These are phyloP conservation scores for Acanthamoeba castellanii DNA, from an alignment of 208 protist genomes.

Conservation along the genomic window DNA sequence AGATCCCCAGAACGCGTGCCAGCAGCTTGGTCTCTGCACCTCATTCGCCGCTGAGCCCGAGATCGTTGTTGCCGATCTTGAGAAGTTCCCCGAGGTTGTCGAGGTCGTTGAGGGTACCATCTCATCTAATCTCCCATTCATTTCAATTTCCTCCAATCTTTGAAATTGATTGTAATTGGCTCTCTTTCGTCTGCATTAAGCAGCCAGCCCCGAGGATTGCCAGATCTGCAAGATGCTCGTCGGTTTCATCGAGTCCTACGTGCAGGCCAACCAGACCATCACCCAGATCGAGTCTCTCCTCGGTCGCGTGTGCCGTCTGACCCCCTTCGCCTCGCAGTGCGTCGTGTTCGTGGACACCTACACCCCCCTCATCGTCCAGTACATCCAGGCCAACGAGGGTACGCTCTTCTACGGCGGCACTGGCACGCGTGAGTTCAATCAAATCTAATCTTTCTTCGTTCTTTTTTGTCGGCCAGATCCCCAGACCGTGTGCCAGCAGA, in stretches of 20 bases:
- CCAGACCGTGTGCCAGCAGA: constrained; percentile 13
- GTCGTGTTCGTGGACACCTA: constrained; percentile 21
- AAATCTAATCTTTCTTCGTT: too few relatives aligned
- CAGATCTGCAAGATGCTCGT: constrained; percentile 30
- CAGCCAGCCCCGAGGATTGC: background rate
- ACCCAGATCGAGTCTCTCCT: background rate
- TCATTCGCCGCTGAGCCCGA: background rate
- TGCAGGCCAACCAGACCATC: background rate
- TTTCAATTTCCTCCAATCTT: background rate
- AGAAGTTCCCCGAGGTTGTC: background rate
- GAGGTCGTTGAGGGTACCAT: background rate
- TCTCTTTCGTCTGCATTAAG: background rate
- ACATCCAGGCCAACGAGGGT: constrained; percentile 5
- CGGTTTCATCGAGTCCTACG: constrained; percentile 6
- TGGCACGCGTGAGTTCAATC: too few relatives aligned
- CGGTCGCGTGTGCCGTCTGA: background rate
- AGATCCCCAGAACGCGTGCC: background rate
- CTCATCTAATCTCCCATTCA: background rate
- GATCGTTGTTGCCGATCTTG: background rate
- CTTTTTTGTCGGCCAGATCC: background rate
- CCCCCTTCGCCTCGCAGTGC: background rate
- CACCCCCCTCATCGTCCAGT: background rate
- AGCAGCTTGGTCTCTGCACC: background rate
- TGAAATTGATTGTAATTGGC: background rate
- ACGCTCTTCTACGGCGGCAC: background rate